Base-by-base conservation (phyloP, 2,329 filamentous ascomycete genomes). In the Aspergillus quadricinctus region DNA sequence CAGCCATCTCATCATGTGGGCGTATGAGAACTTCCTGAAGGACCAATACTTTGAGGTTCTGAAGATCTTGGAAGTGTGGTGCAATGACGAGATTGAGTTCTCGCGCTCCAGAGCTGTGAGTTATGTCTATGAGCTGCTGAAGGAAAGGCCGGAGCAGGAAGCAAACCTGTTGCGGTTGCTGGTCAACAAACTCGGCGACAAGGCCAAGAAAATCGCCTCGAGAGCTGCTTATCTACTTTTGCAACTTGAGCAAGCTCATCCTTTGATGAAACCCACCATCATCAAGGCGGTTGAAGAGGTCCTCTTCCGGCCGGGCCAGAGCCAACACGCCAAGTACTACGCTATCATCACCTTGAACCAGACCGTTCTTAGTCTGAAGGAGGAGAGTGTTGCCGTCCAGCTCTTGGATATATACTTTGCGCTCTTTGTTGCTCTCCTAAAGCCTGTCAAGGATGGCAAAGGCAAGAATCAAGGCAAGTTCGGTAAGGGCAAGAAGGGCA, bases 271-370 rank as follows among this genome's bases (percentile, higher is more conserved):
- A 74, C 81, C 84, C 17, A 87, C 95, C 52, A 88, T 99, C 62
- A 86, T 97, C 63, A 87, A 85, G 59, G 85, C 87, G 9, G 86
- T 99, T 46, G 93, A 99, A 73, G 93, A 97, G 65, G 83, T 96
- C 49, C 78, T 99, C 23, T 88, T 97, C 70, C 86, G 91, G 52
- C 90, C 92, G 0, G 89, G 90, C 10, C 94, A 97, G 73, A 93
- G 86, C 67, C 81, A 88, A 37, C 89, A 95, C 65, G 90, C 93
- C 43, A 95, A 90, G 70, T 99, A 99, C 76, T 97, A 96, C 73
- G 92, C 91, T 35, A 87, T 96, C 72, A 97, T 97, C 71, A 97
- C 94, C 0, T 81, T 99, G 50, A 99, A 99, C 72, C 95, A 99
- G 76, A 97, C 93, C 0, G 92, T 97, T 50, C 76, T 99, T 50